A percentile compares a stretch with the other conserved stretches of the same genome.
Conservation (phyloP, 2,329 filamentous ascomycete genomes). For the Akanthomyces lecanii region DNA sequence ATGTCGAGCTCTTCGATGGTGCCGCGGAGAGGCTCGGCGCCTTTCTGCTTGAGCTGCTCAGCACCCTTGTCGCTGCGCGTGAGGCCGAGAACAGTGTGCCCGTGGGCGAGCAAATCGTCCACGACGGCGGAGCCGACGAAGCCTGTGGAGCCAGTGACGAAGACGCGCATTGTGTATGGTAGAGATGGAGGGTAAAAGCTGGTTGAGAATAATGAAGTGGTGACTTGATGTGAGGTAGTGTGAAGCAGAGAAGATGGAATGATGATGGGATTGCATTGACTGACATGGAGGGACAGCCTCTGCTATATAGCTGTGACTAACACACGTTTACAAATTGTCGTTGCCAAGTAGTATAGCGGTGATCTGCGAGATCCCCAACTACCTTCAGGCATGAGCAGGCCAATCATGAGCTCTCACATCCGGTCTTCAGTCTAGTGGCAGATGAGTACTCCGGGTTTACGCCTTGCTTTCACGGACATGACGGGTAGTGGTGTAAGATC, state of each 20-base stretch:
- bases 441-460: neutral
- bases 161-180: constrained; percentile 28
- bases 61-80: constrained; percentile 32
- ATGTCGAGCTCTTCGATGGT: constrained; percentile 32
- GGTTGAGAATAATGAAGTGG: neutral
- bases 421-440: neutral
- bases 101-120: constrained; percentile 33
- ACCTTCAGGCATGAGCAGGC: neutral
- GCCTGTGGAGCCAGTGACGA: constrained; percentile 41
- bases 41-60: constrained; percentile 27
- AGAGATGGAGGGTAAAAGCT: neutral
- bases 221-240: neutral
- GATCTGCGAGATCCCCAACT: neutral
- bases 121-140: constrained; percentile 38
- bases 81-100: constrained; percentile 39
- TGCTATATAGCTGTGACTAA: neutral
- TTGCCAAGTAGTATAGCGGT: neutral
- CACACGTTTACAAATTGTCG: neutral
- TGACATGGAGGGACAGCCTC: too few relatives aligned
- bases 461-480: neutral
- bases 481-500: neutral
- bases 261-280: neutral
- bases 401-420: neutral
- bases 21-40: constrained; percentile 32
- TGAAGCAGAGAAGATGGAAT: neutral